A percentile compares a stretch with the other conserved stretches of the same genome.
Evolutionary conservation across 352 stramenopile genomes (phyloP).

Genomic region (Phytopythium vexans): DNA sequence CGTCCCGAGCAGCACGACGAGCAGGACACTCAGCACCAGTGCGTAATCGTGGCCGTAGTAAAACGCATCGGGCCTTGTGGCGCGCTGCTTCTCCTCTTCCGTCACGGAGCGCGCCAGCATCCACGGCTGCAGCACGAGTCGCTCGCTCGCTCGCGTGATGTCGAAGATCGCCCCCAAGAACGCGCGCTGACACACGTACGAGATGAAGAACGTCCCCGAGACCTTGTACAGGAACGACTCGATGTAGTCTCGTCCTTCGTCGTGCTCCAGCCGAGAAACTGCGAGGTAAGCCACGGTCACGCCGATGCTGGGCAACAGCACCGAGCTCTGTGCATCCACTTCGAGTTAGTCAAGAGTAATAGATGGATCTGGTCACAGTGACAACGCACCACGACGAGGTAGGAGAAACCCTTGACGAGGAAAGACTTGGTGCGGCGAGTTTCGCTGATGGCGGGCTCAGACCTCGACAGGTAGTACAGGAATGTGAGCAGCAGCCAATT

Average conservation of each 20-base stretch:
- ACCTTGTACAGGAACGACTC: slow-evolving; percentile 84
- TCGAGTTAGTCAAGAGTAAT: background rate
- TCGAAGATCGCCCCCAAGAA: slow-evolving; percentile 76
- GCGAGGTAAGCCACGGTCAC: slow-evolving; percentile 77
- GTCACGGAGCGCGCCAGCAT: slow-evolving; percentile 62
- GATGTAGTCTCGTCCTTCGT: slow-evolving; percentile 53
- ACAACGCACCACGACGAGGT: slow-evolving; percentile 63
- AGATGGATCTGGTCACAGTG: background rate
- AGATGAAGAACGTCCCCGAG: slow-evolving; percentile 85
- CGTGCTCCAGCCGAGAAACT: slow-evolving; percentile 49
- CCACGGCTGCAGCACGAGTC: slow-evolving; percentile 68
- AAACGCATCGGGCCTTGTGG: slow-evolving; percentile 51
- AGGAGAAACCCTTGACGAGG: slow-evolving; percentile 72
- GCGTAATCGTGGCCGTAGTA: slow-evolving; percentile 79
- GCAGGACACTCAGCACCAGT: slow-evolving; percentile 71
- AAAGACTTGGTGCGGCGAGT: slow-evolving; percentile 65
- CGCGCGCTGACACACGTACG: slow-evolving; percentile 77
- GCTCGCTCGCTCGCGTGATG: slow-evolving; percentile 62
- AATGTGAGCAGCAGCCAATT: slow-evolving; percentile 76
- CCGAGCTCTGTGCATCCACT: slow-evolving; percentile 43
- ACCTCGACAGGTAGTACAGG: slow-evolving; percentile 66
- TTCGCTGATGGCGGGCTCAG: slow-evolving; percentile 62
- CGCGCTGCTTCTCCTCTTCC: slow-evolving; percentile 40
- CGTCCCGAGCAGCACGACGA: slow-evolving; percentile 70
- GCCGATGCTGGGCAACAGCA: slow-evolving; percentile 76